These are phyloP conservation scores for Chloris gayana DNA, from an alignment of 176 grass and related monocot species.

Conservation along the genomic window DNA sequence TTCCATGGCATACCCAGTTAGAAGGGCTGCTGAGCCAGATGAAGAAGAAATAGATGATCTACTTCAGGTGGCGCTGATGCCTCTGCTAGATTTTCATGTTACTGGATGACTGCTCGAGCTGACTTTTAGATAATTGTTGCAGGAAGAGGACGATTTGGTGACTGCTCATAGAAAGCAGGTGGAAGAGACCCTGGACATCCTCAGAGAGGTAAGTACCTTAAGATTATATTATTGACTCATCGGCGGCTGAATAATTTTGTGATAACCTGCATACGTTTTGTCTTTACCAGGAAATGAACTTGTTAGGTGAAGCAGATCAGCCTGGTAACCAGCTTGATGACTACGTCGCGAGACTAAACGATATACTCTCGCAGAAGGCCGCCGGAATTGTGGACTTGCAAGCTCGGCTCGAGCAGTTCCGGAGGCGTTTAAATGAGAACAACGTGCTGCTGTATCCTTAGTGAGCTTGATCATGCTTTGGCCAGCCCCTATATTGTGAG, in stretches of 20 bases:
- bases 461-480: conserved; percentile 45
- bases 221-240: not conserved
- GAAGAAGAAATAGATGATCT: conserved; percentile 81
- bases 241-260: not conserved
- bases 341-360: conserved; percentile 71
- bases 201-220: conserved; percentile 58
- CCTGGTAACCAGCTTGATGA: conserved; percentile 87
- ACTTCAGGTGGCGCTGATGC: conserved; percentile 57
- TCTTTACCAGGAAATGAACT: conserved; percentile 80
- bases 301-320: conserved; percentile 76
- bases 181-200: conserved; percentile 87
- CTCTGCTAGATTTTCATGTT: conserved; percentile 33
- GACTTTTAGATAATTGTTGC: conserved; percentile 14
- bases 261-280: conserved; percentile 36
- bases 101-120: conserved; percentile 20
- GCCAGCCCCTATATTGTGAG: not conserved
- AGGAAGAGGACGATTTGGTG: conserved; percentile 97
- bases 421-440: conserved; percentile 74
- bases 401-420: conserved; percentile 73
- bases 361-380: conserved; percentile 82
- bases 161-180: conserved; percentile 88
- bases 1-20: conserved; percentile 37
- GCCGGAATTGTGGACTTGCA: conserved; percentile 80
- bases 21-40: conserved; percentile 45
- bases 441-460: conserved; percentile 68